Percentiles rank a stretch among this genome's conserved stretches.
These are phyloP conservation scores for Vaccinium myrtillus DNA, from an alignment of 148 eudicot genomes.

Conservation along the genomic window DNA sequence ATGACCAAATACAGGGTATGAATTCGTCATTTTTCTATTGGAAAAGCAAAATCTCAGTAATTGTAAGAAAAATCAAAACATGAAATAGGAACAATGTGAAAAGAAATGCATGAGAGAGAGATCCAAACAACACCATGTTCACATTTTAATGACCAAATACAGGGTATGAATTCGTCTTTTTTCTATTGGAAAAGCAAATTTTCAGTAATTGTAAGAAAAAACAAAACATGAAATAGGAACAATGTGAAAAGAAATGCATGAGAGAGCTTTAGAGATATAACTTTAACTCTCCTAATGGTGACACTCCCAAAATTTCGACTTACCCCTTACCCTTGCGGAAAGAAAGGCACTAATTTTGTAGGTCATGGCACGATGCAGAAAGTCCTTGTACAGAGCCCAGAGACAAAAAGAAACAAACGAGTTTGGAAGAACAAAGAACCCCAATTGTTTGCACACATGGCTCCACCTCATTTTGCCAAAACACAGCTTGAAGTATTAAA, in stretches of 20 bases:
- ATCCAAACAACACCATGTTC: slow-evolving; percentile 3
- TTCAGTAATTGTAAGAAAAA: background rate
- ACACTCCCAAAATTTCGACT: background rate
- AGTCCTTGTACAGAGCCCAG: background rate
- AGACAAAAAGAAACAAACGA: background rate
- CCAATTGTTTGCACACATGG: background rate
- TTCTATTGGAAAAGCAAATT: background rate
- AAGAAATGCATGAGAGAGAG: background rate
- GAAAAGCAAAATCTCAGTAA: background rate
- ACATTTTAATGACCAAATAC: background rate
- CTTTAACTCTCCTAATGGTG: background rate
- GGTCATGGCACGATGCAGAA: background rate
- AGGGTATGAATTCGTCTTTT: background rate
- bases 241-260: background rate
- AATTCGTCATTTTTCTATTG: background rate
- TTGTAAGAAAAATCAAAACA: background rate
- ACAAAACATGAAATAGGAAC: background rate
- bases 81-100: background rate
- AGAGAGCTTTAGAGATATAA: background rate
- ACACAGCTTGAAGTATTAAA: background rate
- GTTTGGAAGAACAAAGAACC: background rate
- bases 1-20: background rate
- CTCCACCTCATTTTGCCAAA: background rate
- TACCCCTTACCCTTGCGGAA: background rate
- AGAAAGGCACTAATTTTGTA: background rate